Percentiles rank a stretch among this genome's conserved stretches.
Conservation (phyloP, 192 early-diverging fungal genomes). For the Coemansia sp. region DNA sequence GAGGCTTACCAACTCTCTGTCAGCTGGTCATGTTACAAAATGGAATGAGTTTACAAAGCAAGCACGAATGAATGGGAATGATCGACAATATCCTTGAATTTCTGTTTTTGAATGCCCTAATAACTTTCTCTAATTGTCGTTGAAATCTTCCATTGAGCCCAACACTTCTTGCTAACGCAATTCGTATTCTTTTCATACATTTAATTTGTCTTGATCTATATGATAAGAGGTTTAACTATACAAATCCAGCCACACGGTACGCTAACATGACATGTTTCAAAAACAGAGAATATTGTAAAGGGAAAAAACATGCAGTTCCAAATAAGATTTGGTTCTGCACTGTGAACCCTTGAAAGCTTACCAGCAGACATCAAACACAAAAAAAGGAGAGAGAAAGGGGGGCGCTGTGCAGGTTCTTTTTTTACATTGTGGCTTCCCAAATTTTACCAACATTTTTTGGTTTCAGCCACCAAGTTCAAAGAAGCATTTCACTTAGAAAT, state of each 20-base stretch:
- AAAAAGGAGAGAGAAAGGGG: no score
- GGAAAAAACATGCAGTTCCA: no score
- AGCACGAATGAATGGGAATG: not conserved
- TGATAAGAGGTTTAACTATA: not conserved
- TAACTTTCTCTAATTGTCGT: slow-evolving; percentile 1
- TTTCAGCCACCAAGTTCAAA: no score
- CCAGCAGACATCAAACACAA: no score
- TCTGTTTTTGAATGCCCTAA: not conserved
- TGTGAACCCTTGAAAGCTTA: no score
- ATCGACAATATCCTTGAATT: not conserved
- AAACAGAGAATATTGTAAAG: no score
- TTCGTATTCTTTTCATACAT: not conserved
- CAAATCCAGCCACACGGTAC: slow-evolving; percentile 1
- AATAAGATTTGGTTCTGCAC: no score
- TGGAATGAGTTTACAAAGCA: not conserved
- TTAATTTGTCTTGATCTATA: slow-evolving; percentile 2
- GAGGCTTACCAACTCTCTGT: slow-evolving; percentile 35
- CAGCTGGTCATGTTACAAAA: slow-evolving; percentile 47
- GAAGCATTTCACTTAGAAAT: no score
- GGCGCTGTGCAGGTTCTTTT: no score
- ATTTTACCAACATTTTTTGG: no score
- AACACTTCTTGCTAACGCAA: not conserved
- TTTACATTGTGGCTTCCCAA: no score
- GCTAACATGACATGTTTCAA: no score
- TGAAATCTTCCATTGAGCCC: not conserved